These are phyloP conservation scores for Colletotrichum sp. DNA, from an alignment of 2,329 filamentous ascomycete species.

Conservation along the genomic window DNA sequence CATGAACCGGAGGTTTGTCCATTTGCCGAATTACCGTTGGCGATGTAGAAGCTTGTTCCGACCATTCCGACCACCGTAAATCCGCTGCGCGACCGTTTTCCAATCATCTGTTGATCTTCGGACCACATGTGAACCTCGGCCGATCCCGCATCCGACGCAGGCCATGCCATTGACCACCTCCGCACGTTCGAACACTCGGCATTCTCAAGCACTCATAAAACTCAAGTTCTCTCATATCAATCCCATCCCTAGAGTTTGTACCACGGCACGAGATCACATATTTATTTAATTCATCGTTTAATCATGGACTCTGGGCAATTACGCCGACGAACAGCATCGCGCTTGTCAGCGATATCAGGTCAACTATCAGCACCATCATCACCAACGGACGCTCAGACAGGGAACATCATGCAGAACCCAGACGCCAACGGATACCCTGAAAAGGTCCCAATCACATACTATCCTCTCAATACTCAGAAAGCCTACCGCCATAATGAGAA, in stretches of 20 bases:
- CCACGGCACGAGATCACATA: background rate
- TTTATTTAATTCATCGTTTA: background rate
- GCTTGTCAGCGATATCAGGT: background rate
- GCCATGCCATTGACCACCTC: background rate
- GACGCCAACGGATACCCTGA: slow-evolving; percentile 6
- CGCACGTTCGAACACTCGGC: background rate
- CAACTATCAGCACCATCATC: background rate
- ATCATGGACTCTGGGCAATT: background rate
- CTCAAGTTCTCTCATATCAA: background rate
- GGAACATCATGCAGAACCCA: background rate
- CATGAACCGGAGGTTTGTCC: too few species aligned
- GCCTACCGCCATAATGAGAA: slow-evolving; percentile 6
- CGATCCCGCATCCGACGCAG: background rate
- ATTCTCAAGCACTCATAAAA: background rate
- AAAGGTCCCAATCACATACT: slow-evolving; percentile 14
- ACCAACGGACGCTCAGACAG: background rate
- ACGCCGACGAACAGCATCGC: background rate
- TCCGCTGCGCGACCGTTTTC: background rate
- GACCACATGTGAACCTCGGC: background rate
- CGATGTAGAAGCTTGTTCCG: fast-evolving
- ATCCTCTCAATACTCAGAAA: slow-evolving; percentile 2
- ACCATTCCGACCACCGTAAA: background rate
- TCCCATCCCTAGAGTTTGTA: fast-evolving
- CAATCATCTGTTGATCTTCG: background rate
- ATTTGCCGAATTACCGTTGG: fast-evolving